phyloP scores from a whole-genome alignment of 2,329 filamentous ascomycete species.

The Talaromyces atroroseus region DNA sequence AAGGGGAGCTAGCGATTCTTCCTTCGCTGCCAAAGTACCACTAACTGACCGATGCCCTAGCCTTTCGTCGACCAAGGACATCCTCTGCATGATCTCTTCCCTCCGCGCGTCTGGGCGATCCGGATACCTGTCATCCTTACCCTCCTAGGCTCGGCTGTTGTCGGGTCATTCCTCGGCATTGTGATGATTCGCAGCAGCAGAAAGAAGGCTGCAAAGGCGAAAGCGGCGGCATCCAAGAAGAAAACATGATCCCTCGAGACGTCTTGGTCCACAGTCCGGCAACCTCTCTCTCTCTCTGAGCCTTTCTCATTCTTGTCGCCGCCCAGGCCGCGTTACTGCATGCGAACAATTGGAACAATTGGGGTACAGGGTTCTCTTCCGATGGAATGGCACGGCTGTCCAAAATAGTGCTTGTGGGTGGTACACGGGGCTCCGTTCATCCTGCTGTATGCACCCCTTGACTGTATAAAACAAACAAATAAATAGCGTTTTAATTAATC shows the following conservation, averaged over 20 bases:
- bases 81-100: constrained; percentile 89
- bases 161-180: constrained; percentile 89
- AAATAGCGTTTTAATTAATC: not conserved
- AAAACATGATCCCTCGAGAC: constrained; percentile 6
- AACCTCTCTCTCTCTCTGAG: not conserved
- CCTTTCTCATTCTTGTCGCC: not conserved
- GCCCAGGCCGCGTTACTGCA: not conserved
- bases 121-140: constrained; percentile 96
- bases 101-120: constrained; percentile 96
- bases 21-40: not conserved
- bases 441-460: not conserved
- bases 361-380: not conserved
- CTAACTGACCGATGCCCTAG: constrained; percentile 42
- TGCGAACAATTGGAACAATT: not conserved
- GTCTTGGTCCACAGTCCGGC: not conserved
- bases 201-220: constrained; percentile 94
- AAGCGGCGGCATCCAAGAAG: constrained; percentile 81
- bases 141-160: constrained; percentile 83
- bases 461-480: not conserved
- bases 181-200: constrained; percentile 99
- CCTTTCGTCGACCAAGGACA: constrained; percentile 96
- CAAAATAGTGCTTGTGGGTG: not conserved
- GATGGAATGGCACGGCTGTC: not conserved
- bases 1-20: not conserved
- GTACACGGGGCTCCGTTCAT: not conserved